A percentile compares a stretch with the other conserved stretches of the same genome.
Conservation (phyloP, 352 stramenopile species). For the Aphanomyces invadans region DNA sequence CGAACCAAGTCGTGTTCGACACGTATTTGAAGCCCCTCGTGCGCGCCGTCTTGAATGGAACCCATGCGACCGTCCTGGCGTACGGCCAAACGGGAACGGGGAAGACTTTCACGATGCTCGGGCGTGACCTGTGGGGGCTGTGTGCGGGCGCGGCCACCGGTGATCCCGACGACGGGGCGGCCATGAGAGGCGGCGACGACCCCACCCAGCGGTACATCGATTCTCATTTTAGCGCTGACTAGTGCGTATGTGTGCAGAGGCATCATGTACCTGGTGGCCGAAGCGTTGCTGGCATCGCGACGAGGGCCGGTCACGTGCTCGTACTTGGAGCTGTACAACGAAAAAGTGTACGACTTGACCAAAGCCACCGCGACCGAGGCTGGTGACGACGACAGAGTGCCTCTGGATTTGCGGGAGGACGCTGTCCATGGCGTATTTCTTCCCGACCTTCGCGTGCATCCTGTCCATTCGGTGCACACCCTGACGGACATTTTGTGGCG, state of each 20-base stretch:
- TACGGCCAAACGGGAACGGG: constrained; percentile 23
- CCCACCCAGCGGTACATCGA: constrained; percentile 35
- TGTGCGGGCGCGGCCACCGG: constrained; percentile 3
- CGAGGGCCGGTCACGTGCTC: constrained; percentile 2
- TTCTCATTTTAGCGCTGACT: background rate
- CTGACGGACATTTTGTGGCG: constrained; percentile 33
- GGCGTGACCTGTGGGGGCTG: constrained; percentile 19
- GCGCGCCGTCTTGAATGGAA: constrained; percentile 12
- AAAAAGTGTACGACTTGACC: constrained; percentile 48
- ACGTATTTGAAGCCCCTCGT: constrained; percentile 18
- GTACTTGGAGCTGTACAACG: constrained; percentile 30
- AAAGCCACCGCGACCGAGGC: constrained; percentile 28
- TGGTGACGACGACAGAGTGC: constrained; percentile 27
- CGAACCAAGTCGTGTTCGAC: constrained; percentile 29
- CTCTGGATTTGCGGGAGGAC: constrained; percentile 40
- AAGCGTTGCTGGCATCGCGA: background rate
- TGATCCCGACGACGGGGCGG: background rate
- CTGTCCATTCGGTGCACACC: background rate
- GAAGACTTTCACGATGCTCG: constrained; percentile 23
- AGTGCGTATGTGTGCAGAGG: background rate
- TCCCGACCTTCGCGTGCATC: constrained; percentile 33
- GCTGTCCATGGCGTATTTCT: constrained; percentile 43
- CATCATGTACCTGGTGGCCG: constrained; percentile 20
- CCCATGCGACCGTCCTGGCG: constrained; percentile 19
- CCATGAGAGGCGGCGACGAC: constrained; percentile 29